These are phyloP conservation scores for Globisporangium cylindrosporum DNA, from an alignment of 352 stramenopile genomes.

Conservation along the genomic window DNA sequence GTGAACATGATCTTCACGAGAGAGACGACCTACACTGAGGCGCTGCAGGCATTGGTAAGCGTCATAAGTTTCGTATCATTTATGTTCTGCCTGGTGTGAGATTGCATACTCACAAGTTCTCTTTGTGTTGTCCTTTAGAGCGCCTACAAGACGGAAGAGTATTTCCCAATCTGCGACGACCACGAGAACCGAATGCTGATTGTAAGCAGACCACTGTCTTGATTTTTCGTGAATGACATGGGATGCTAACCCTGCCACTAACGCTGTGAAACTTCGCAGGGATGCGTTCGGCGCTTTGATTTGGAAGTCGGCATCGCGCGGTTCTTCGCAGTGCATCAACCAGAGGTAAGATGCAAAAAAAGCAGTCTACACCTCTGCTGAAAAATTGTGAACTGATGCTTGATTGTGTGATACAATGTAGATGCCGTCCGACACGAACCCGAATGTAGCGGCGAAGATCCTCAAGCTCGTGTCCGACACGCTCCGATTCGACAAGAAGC, in stretches of 20 bases:
- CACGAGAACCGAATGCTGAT: conserved; percentile 47
- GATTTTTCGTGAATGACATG: neutral
- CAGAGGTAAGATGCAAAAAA: conserved; percentile 32
- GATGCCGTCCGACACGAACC: conserved; percentile 60
- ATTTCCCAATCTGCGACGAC: conserved; percentile 75
- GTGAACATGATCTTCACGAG: conserved; percentile 57
- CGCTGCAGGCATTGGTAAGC: conserved; percentile 57
- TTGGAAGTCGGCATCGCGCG: conserved; percentile 73
- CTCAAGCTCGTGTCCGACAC: conserved; percentile 73
- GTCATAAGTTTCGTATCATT: neutral
- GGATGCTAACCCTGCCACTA: neutral
- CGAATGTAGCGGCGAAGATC: conserved; percentile 62
- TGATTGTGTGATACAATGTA: conserved; percentile 12
- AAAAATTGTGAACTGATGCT: neutral
- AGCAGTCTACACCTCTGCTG: neutral
- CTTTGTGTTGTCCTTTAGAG: conserved; percentile 29
- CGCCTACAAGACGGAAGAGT: conserved; percentile 71
- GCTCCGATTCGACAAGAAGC: conserved; percentile 66
- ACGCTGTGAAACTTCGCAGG: conserved; percentile 27
- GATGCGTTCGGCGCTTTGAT: conserved; percentile 67
- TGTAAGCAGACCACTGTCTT: conserved; percentile 22
- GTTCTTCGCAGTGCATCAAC: conserved; percentile 65
- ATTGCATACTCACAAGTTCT: neutral
- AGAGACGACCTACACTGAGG: conserved; percentile 75
- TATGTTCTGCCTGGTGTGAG: neutral